Percentiles rank a stretch among this genome's conserved stretches.
phyloP scores from a whole-genome alignment of 331 rosid species.

The Ulmus americana region DNA sequence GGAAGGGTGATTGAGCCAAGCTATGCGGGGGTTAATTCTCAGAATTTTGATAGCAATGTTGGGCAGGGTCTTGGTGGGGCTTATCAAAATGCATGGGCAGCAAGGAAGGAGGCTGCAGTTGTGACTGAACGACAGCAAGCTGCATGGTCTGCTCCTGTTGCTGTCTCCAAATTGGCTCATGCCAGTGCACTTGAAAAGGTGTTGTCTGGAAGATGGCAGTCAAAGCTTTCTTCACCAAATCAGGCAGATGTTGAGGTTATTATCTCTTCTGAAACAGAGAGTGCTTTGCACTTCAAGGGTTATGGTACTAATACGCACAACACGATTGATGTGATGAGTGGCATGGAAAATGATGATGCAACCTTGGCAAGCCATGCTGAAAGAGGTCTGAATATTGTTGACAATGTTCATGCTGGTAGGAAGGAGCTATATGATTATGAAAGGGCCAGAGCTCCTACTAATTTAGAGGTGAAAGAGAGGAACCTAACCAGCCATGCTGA shows the following conservation, averaged over 20 bases:
- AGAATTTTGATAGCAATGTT: constrained; percentile 36
- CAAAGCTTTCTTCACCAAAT: constrained; percentile 41
- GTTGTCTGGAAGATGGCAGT: constrained; percentile 93
- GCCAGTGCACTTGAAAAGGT: constrained; percentile 94
- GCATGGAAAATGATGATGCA: constrained; percentile 45
- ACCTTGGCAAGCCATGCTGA: constrained; percentile 52
- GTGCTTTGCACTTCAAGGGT: constrained; percentile 31
- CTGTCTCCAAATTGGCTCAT: constrained; percentile 80
- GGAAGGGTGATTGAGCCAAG: constrained; percentile 46
- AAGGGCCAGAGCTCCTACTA: constrained; percentile 34
- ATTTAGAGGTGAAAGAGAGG: constrained; percentile 34
- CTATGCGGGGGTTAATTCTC: constrained; percentile 39
- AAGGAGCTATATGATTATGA: constrained; percentile 45
- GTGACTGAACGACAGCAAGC: constrained; percentile 49
- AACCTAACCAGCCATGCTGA: constrained; percentile 31
- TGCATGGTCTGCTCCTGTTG: constrained; percentile 55
- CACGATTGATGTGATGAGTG: constrained; percentile 37
- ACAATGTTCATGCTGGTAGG: constrained; percentile 40
- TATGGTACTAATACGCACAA: constrained; percentile 29
- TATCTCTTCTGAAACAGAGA: constrained; percentile 44
- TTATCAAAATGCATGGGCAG: constrained; percentile 69
- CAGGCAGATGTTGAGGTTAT: constrained; percentile 57
- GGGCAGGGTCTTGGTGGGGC: constrained; percentile 46
- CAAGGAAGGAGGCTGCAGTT: constrained; percentile 66
- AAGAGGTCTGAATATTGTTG: constrained; percentile 41